Evolutionary conservation across 2,329 filamentous ascomycete species (phyloP), one percentile per base, ranked within the genome.

Genomic region (Byssothecium circinans): DNA sequence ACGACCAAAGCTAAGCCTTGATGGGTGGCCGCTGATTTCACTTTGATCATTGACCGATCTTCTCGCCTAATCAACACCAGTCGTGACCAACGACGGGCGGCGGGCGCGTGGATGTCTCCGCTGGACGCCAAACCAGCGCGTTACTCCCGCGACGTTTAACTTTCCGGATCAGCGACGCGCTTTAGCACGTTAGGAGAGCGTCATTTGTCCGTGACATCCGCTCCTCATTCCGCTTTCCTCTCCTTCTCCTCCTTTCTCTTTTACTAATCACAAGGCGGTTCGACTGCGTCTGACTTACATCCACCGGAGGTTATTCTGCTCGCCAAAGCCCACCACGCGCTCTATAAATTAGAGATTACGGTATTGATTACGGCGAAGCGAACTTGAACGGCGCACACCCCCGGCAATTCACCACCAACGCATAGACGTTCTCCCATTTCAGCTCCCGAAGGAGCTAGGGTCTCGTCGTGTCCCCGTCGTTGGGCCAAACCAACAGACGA

Each of bases 321-420:
- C 29, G 8, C 7, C 39, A 30, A 36, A 20, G 30, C 25, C 15
- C 14, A n/a, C 27, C 6, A 8, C 11, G 22, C 8, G 37, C 52
- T 56, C 57, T 60, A 54, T 30, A 52, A 51, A 53, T 38, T 30
- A 48, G 47, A 52, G 37, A 48, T 47, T 32, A 32, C 29, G 6
- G 29, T 52, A 51, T 56, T 58, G 57, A 49, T 55, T 57, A 57
- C 52, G 35, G 41, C 48, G 37, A 45, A 23, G 18, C 36, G 36
- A 39, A 23, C 12, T 14, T 25, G 3, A 25, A 29, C 35, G 39
- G 40, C 48, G 49, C 20, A 40, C 49, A 54, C 47, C 52, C 56
- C 47, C 45, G 34, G 40, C 47, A 37, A 48, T 43, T 36, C 44
- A 50, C 49, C 38, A 47, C 25, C 49, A 34, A 43, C 45, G 49